Evolutionary conservation across 257 asterid species (phyloP).

Genomic region (Ilex asprella): DNA sequence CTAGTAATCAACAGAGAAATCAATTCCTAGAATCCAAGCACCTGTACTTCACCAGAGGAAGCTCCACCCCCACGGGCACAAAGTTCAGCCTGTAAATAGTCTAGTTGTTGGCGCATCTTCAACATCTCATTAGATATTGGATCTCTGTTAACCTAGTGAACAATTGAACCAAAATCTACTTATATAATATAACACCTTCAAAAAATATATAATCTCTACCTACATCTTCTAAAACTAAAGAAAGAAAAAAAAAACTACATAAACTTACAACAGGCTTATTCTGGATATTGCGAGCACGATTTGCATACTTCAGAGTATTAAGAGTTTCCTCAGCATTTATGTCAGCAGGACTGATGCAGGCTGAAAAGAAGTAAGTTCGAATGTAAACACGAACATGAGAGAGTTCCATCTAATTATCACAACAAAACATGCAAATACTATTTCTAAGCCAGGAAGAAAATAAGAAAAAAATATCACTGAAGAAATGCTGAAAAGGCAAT

Average conservation of each 20-base stretch:
- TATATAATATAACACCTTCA: conserved; percentile 10
- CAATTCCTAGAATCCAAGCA: conserved; percentile 12
- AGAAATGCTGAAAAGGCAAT: too few species aligned
- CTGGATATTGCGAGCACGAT: conserved; percentile 98
- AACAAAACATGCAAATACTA: too few species aligned
- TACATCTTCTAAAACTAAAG: background rate
- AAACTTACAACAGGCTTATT: conserved; percentile 93
- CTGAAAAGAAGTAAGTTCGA: conserved; percentile 31
- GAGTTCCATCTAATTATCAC: too few species aligned
- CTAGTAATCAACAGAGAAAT: background rate
- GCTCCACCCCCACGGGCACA: conserved; percentile 93
- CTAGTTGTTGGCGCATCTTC: conserved; percentile 96
- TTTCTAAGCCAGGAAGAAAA: too few species aligned
- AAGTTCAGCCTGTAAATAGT: conserved; percentile 90
- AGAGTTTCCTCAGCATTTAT: conserved; percentile 99
- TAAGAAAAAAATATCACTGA: too few species aligned
- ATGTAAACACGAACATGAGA: background rate
- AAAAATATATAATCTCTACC: conserved; percentile 4
- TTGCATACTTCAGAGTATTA: conserved; percentile 93
- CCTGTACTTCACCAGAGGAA: conserved; percentile 89
- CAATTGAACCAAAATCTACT: conserved; percentile 6
- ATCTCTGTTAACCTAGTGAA: conserved; percentile 80
- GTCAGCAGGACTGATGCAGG: conserved; percentile 99
- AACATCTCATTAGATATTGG: conserved; percentile 92
- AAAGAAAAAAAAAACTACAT: background rate